phyloP scores from a whole-genome alignment of 2,329 filamentous ascomycete genomes.

The Aureobasidium zeae region DNA sequence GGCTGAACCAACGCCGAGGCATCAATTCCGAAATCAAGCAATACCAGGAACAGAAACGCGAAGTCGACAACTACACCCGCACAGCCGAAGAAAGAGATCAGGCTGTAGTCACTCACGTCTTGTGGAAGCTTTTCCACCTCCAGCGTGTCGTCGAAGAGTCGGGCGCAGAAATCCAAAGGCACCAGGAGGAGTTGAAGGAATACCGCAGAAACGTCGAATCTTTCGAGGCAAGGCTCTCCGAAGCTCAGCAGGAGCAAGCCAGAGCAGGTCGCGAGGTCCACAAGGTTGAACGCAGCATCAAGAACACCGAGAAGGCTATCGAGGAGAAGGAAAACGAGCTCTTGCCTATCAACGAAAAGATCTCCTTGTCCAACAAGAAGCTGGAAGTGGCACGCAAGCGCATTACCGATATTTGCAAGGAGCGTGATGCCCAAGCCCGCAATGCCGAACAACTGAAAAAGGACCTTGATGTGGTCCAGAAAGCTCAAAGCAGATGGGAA shows the following conservation, averaged over 20 bases:
- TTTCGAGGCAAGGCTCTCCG: conserved; percentile 70
- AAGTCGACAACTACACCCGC: conserved; percentile 84
- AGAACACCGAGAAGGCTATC: conserved; percentile 73
- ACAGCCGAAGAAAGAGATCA: conserved; percentile 86
- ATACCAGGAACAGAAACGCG: conserved; percentile 92
- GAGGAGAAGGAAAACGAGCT: conserved; percentile 79
- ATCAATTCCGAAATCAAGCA: conserved; percentile 98
- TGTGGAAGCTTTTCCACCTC: conserved; percentile 96
- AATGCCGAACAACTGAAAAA: conserved; percentile 67
- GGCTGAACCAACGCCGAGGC: conserved; percentile 77
- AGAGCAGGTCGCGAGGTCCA: conserved; percentile 65
- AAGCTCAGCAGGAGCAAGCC: conserved; percentile 74
- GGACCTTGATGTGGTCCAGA: conserved; percentile 74
- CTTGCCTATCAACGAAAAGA: conserved; percentile 86
- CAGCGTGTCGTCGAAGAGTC: conserved; percentile 90
- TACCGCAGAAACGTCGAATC: conserved; percentile 79
- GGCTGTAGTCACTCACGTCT: conserved; percentile 82
- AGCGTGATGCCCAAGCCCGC: conserved; percentile 61
- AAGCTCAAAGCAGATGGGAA: conserved; percentile 81
- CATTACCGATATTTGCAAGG: conserved; percentile 62
- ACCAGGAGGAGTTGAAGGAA: conserved; percentile 91
- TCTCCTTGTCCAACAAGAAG: conserved; percentile 65
- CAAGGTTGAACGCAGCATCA: conserved; percentile 78
- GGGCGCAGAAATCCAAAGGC: conserved; percentile 78
- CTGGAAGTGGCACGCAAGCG: conserved; percentile 58